phyloP scores from a whole-genome alignment of 805 yeast species.

The Yarrowia divulgata region DNA sequence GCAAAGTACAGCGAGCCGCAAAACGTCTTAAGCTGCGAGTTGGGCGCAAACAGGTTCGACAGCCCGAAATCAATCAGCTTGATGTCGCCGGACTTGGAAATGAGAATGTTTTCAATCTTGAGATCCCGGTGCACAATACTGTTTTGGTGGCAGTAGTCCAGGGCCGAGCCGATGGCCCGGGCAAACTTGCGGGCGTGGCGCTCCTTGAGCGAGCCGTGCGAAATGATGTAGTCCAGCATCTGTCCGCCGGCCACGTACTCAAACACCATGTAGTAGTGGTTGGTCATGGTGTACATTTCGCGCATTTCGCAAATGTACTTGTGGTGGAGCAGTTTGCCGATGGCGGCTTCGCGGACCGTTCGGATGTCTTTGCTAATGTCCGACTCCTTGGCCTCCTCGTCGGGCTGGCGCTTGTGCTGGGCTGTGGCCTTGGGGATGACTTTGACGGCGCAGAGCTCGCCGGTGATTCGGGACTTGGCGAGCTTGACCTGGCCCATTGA shows the following conservation, averaged over 20 bases:
- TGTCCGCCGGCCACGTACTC: conserved; percentile 98
- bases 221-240: conserved; percentile 93
- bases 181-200: conserved; percentile 94
- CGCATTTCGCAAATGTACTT: conserved; percentile 90
- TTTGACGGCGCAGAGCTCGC: conserved; percentile 81
- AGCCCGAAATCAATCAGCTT: conserved; percentile 96
- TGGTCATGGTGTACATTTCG: conserved; percentile 95
- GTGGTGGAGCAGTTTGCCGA: conserved; percentile 88
- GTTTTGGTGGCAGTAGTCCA: conserved; percentile 91
- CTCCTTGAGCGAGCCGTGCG: conserved; percentile 94
- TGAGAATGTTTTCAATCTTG: conserved; percentile 95
- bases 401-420: conserved; percentile 55
- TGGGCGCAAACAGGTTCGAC: conserved; percentile 80
- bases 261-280: conserved; percentile 94
- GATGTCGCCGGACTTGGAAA: conserved; percentile 90
- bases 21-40: conserved; percentile 80
- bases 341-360: conserved; percentile 93
- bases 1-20: conserved; percentile 98
- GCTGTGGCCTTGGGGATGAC: conserved; percentile 91
- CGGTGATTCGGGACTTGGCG: conserved; percentile 81
- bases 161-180: conserved; percentile 90
- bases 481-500: conserved; percentile 98
- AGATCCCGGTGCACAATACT: conserved; percentile 96
- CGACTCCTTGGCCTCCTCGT: conserved; percentile 58
- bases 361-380: conserved; percentile 91